Evolutionary conservation across 2,329 filamentous ascomycete species (phyloP).

Genomic region (Colletotrichum agaves): DNA sequence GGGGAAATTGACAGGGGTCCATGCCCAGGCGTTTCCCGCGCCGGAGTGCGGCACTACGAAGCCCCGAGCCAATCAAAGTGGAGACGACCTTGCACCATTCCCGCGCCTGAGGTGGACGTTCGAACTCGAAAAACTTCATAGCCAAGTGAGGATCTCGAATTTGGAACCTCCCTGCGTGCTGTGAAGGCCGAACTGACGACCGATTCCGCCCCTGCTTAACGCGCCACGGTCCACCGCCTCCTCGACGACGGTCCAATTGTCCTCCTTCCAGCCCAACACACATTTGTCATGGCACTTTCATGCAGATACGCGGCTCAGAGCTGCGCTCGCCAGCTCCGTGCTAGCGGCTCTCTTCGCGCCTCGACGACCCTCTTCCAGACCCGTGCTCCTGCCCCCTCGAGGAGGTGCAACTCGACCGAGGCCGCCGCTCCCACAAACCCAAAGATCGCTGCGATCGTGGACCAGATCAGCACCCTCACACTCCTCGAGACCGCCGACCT

Average conservation of each 20-base stretch:
- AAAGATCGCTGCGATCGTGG: conserved; percentile 94
- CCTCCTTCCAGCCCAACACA: conserved; percentile 14
- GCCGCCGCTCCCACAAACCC: conserved; percentile 74
- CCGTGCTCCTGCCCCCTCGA: conserved; percentile 60
- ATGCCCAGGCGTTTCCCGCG: conserved; percentile 39
- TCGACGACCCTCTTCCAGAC: conserved; percentile 58
- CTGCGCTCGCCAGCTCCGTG: conserved; percentile 72
- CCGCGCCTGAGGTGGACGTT: conserved; percentile 38
- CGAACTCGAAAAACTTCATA: conserved; percentile 57
- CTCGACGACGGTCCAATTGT: conserved; percentile 30
- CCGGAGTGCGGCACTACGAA: conserved; percentile 48
- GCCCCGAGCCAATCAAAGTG: conserved; percentile 50
- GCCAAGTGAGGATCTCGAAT: conserved; percentile 32
- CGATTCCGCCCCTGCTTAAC: conserved; percentile 3
- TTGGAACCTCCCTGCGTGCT: conserved; percentile 36
- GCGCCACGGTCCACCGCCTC: conserved; percentile 6
- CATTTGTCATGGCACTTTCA: conserved; percentile 67
- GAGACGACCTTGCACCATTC: conserved; percentile 38
- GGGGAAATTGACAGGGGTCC: conserved; percentile 35
- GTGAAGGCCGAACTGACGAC: conserved; percentile 35
- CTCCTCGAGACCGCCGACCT: conserved; percentile 97
- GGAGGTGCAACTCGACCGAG: conserved; percentile 91
- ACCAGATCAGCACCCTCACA: conserved; percentile 98
- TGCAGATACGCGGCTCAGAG: conserved; percentile 72
- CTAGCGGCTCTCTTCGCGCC: conserved; percentile 56